Evolutionary conservation across 2,329 filamentous ascomycete genomes (phyloP), one percentile per base, ranked within the genome.

Genomic region (Hypoxylon sp.): DNA sequence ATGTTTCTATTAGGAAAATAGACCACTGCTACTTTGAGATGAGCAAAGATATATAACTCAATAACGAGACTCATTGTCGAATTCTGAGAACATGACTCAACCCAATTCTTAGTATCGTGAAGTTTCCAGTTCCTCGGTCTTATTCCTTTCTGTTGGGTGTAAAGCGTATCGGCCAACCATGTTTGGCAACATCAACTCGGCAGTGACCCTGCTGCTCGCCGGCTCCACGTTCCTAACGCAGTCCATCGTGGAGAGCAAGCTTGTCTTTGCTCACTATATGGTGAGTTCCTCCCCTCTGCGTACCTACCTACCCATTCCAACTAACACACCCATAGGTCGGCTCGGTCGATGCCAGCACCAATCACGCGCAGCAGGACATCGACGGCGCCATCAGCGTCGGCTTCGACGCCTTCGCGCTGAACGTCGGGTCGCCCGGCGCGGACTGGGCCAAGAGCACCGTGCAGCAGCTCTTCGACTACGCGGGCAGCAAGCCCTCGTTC

Each of bases 401-500:
- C 54, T 67, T 78, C 43, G 72, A 75, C 30, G 76, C 72, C 7
- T 78, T 78, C 57, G 76, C 75, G 4, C 64, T 78, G 5, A 78
- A 78, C 54, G 71, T 78, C 17, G 76, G 75, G 22, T 54, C 57
- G 37, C 71, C 76, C 3, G 64, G 44, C 6, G 68, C 62, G 6
- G 56, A 56, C 39, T 78, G 70, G 67, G 69, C 73, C 5, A 47
- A 50, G 4, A 66, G 65, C 53, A 69, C 74, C 1, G 56, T 76
- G 22, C 60, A 67, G 32, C 69, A 74, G 51, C 69, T 79, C 30
- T 78, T 77, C 70, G 66, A 71, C 48, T 67, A 72, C 54, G 75
- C 76, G 4, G 58, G 57, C 8, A 64, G 47, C 34, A 72, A 13
- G 3, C 30, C 65, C 56, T 56, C 69, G 34, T 76, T 79, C 68